These are phyloP conservation scores for Furcasterigmium furcatum DNA, from an alignment of 2,329 filamentous ascomycete species.

Conservation along the genomic window DNA sequence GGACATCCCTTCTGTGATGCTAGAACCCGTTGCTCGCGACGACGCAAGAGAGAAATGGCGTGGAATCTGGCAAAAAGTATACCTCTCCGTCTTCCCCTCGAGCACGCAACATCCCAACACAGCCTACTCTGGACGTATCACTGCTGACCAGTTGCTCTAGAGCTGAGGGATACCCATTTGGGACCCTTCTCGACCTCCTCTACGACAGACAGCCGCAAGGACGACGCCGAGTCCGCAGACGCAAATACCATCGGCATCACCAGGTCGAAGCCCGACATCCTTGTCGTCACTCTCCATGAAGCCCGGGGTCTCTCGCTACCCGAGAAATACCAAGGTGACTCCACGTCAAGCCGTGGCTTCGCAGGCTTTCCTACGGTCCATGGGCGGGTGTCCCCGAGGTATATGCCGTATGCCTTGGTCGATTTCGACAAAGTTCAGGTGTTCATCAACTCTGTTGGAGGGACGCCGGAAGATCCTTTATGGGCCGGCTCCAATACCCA, in stretches of 20 bases:
- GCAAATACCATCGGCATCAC: slow-evolving; percentile 73
- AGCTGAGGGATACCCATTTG: slow-evolving; percentile 97
- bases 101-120: too few relatives aligned
- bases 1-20: too few relatives aligned
- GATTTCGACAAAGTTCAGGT: slow-evolving; percentile 99
- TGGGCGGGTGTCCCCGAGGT: slow-evolving; percentile 92
- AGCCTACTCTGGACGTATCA: too few relatives aligned
- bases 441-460: slow-evolving; percentile 95
- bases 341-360: slow-evolving; percentile 72
- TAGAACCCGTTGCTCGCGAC: too few relatives aligned
- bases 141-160: too few relatives aligned
- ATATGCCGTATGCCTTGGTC: slow-evolving; percentile 91
- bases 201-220: slow-evolving; percentile 67
- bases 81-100: too few relatives aligned
- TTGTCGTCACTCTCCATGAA: slow-evolving; percentile 96
- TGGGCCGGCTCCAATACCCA: slow-evolving; percentile 98
- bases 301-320: slow-evolving; percentile 86
- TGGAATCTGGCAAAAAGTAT: too few relatives aligned
- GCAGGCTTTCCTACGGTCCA: slow-evolving; percentile 87
- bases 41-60: too few relatives aligned
- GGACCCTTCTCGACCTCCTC: slow-evolving; percentile 89
- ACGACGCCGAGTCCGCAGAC: slow-evolving; percentile 46
- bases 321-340: slow-evolving; percentile 77
- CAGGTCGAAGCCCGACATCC: slow-evolving; percentile 84
- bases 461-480: slow-evolving; percentile 87